phyloP scores from a whole-genome alignment of 192 early-diverging fungal genomes.

The Allomyces javanicus region DNA sequence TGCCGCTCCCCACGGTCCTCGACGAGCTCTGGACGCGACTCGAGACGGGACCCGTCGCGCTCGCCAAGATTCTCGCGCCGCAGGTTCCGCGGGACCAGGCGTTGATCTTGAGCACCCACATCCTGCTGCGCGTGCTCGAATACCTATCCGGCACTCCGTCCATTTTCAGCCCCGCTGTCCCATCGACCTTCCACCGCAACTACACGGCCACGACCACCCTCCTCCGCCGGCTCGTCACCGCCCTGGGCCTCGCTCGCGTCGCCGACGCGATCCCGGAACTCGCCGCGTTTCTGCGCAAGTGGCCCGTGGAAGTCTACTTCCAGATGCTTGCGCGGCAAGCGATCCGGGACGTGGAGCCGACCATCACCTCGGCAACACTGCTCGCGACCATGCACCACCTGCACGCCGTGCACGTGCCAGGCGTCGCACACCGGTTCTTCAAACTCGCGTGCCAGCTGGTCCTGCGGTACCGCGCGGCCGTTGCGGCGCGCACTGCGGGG shows the following conservation, averaged over 20 bases:
- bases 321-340: neutral
- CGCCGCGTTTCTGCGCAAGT: neutral
- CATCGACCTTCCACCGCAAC: neutral
- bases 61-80: neutral
- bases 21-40: no score
- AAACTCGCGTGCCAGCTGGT: neutral
- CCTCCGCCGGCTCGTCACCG: neutral
- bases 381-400: neutral
- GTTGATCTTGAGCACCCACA: neutral
- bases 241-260: neutral
- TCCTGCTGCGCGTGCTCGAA: neutral
- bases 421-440: neutral
- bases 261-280: neutral
- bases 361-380: neutral
- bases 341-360: neutral
- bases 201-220: neutral
- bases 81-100: neutral
- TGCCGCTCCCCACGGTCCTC: no score
- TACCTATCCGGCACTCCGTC: neutral
- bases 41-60: no score
- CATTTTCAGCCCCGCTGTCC: neutral
- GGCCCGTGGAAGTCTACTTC: neutral
- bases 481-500: neutral
- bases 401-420: neutral
- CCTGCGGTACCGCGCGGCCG: neutral